A percentile compares a stretch with the other conserved stretches of the same genome.
phyloP scores from a whole-genome alignment of 176 grass and related monocot genomes.

The Aegilops umbellulata region DNA sequence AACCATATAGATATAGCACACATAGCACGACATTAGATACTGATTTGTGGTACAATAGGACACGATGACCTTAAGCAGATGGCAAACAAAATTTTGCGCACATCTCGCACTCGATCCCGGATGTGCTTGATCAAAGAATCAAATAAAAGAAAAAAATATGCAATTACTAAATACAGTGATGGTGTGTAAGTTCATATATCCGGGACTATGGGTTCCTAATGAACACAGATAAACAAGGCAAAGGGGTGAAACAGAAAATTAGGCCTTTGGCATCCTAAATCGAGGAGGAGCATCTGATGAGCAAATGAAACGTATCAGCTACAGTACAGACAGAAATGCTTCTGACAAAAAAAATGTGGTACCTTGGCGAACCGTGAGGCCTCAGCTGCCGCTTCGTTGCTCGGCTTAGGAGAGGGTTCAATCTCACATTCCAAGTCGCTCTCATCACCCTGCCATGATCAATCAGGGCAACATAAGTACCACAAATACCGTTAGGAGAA shows the following conservation, averaged over 20 bases:
- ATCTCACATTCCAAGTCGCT: slow-evolving; percentile 86
- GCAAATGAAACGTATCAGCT: not conserved
- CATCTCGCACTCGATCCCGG: not conserved
- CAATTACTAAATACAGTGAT: not conserved
- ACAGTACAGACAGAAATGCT: not conserved
- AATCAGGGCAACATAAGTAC: not conserved
- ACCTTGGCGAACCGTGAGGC: slow-evolving; percentile 73
- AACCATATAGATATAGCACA: not conserved
- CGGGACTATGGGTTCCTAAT: not conserved
- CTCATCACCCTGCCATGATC: slow-evolving; percentile 67
- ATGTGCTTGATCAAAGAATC: not conserved
- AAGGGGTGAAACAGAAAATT: no score
- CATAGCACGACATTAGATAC: not conserved
- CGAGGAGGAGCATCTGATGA: not conserved
- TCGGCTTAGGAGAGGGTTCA: slow-evolving; percentile 60
- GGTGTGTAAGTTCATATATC: not conserved
- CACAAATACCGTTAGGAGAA: not conserved
- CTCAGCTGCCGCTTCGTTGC: slow-evolving; percentile 48
- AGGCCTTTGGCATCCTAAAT: not conserved
- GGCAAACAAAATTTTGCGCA: not conserved
- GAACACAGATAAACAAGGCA: not conserved
- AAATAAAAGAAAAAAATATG: not conserved
- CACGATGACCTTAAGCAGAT: not conserved
- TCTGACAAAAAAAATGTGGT: not conserved
- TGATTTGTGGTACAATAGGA: not conserved